Percentiles rank a stretch among this genome's conserved stretches.
These are phyloP conservation scores for Madurella fahalii DNA, from an alignment of 2,329 filamentous ascomycete species.

Conservation along the genomic window DNA sequence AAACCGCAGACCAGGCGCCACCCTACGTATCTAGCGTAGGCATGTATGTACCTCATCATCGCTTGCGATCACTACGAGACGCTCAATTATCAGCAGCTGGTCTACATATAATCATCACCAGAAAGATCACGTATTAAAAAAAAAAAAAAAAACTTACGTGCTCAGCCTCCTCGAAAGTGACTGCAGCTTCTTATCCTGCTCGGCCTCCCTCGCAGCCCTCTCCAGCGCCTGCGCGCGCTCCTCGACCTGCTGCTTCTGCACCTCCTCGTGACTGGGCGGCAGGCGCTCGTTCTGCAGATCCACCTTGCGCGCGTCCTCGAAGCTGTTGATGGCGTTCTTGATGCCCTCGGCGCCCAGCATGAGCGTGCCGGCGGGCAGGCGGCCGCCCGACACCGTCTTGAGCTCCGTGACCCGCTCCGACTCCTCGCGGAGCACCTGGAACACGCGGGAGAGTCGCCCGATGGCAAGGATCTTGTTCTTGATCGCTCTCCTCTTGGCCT, in stretches of 20 bases:
- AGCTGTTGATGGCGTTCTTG: slow-evolving; percentile 95
- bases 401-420: slow-evolving; percentile 95
- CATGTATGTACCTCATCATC: background rate
- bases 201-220: slow-evolving; percentile 80
- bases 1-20: background rate
- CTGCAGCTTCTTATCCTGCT: slow-evolving; percentile 85
- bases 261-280: slow-evolving; percentile 89
- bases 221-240: slow-evolving; percentile 79
- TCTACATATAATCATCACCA: background rate
- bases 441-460: slow-evolving; percentile 90
- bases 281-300: slow-evolving; percentile 95
- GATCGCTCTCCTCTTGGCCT: slow-evolving; percentile 93
- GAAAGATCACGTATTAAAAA: background rate
- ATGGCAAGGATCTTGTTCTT: slow-evolving; percentile 99
- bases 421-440: slow-evolving; percentile 96
- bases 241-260: slow-evolving; percentile 75
- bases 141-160: slow-evolving; percentile 68
- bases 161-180: slow-evolving; percentile 86
- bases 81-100: background rate
- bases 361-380: slow-evolving; percentile 88
- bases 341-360: slow-evolving; percentile 98
- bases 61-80: background rate
- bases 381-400: slow-evolving; percentile 91
- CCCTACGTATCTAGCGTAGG: background rate
- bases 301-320: slow-evolving; percentile 95